phyloP scores from a whole-genome alignment of 257 asterid species.

The Eustoma russellianum region DNA sequence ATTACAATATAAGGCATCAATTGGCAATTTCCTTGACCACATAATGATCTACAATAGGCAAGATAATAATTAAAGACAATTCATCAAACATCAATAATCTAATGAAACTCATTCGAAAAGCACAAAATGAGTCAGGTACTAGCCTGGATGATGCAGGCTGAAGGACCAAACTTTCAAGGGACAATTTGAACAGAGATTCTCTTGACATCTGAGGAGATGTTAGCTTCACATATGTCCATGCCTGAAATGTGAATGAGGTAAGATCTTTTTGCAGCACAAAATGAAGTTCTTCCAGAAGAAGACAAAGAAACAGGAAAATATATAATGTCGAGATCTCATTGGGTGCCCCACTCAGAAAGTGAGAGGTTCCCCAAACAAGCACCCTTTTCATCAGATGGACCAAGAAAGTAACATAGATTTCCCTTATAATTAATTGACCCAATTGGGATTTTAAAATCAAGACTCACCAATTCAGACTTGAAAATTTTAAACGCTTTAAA shows the following conservation, averaged over 20 bases:
- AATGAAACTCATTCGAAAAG: not conserved
- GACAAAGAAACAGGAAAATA: not conserved
- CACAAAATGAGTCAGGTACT: conserved; percentile 9
- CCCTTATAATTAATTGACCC: no score
- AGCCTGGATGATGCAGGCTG: conserved; percentile 58
- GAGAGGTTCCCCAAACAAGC: no score
- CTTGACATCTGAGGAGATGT: conserved; percentile 96
- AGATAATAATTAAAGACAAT: not conserved
- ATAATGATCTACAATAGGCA: not conserved
- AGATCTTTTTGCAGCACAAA: not conserved
- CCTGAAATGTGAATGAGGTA: conserved; percentile 29
- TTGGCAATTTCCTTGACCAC: conserved; percentile 4
- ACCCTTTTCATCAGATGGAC: no score
- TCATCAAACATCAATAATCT: not conserved
- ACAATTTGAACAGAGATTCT: conserved; percentile 72
- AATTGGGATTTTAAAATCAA: no score
- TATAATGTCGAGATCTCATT: no score
- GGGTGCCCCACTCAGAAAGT: no score
- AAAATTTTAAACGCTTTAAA: no score
- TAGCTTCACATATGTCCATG: conserved; percentile 81
- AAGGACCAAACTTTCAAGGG: conserved; percentile 52
- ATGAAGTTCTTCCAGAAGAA: not conserved
- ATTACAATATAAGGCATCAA: conserved; percentile 15
- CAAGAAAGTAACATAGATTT: no score
- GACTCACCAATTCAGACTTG: no score